Evolutionary conservation across 371 early-diverging fungal species (phyloP), one percentile per base, ranked within the genome.

Genomic region (Mortierella sp.): DNA sequence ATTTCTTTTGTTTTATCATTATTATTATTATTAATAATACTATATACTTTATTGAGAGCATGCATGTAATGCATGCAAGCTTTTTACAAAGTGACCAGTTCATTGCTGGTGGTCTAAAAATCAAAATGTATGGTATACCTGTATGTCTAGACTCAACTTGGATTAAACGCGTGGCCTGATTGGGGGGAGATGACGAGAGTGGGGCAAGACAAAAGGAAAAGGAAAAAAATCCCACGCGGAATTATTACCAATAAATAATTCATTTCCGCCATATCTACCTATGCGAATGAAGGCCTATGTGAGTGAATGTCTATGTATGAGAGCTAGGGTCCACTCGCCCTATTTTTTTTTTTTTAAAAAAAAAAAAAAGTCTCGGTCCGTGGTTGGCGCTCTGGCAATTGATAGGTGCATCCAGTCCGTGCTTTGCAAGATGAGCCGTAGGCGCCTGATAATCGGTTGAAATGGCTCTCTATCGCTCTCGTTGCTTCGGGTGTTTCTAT

Each of bases 181-280:
- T 28, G 28, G 28, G 28, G 28, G 28, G 2, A 2, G 28, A 28
- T 28, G 28, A 28, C 28, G 43, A 43, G 15, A 43, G 15, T 43
- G 40, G 24, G 40, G 28, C 28, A 28, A 28, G 28, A 65, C 28
- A 53, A 24, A 36, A n/a, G 36, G 53, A 36, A 38, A 50, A 38
- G 38, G 24, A 32, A 53, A 38, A 55, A 40, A 52, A 36, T 32
- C 65, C 50, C 50, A 50, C 65, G 63, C 63, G 45, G 24, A 47
- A 24, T 28, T 28, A 28, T 28, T 28, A 28, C 2, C 28, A 28
- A 28, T 28, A 28, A 43, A 43, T 43, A 43, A 43, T 43, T 43
- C 43, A 28, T 28, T 28, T 28, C 28, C 28, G 2, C 28, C 28
- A 28, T 1, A 28, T 28, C 28, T 2, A 28, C 28, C 28, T 28